These are phyloP conservation scores for Backusella australiensis DNA, from an alignment of 192 early-diverging fungal species.

Conservation along the genomic window DNA sequence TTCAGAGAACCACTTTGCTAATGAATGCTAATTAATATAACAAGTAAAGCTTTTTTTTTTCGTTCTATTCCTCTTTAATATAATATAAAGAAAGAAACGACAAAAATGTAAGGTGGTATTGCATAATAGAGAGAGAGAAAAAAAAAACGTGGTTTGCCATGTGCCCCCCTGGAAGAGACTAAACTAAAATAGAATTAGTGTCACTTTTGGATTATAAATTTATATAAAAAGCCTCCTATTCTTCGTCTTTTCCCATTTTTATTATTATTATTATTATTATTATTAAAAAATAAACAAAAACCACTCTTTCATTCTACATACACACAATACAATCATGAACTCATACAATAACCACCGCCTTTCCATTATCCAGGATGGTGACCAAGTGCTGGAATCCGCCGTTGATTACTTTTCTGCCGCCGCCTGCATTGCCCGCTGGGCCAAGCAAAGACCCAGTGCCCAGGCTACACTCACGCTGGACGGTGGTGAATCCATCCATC, in stretches of 20 bases:
- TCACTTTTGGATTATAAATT: background rate
- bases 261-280: background rate
- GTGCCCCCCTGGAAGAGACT: background rate
- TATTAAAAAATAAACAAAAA: background rate
- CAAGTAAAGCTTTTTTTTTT: background rate
- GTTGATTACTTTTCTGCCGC: constrained; percentile 13
- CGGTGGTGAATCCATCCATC: constrained; percentile 9
- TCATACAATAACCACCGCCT: background rate
- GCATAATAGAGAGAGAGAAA: background rate
- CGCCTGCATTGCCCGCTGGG: constrained; percentile 7
- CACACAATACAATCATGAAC: background rate
- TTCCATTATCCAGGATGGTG: constrained; percentile 11
- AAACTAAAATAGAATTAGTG: background rate
- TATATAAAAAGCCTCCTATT: constrained; percentile 3
- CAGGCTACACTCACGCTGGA: constrained; percentile 14
- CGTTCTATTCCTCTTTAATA: background rate
- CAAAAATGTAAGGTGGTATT: background rate
- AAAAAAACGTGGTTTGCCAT: constrained; percentile 4
- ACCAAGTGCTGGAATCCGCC: background rate
- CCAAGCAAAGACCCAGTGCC: constrained; percentile 14
- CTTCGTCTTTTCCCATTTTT: background rate
- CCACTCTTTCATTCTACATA: background rate
- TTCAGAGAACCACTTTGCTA: background rate
- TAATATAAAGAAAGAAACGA: background rate
- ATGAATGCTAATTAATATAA: background rate